These are phyloP conservation scores for Chaetomium sp. DNA, from an alignment of 2,329 filamentous ascomycete species.

Conservation along the genomic window DNA sequence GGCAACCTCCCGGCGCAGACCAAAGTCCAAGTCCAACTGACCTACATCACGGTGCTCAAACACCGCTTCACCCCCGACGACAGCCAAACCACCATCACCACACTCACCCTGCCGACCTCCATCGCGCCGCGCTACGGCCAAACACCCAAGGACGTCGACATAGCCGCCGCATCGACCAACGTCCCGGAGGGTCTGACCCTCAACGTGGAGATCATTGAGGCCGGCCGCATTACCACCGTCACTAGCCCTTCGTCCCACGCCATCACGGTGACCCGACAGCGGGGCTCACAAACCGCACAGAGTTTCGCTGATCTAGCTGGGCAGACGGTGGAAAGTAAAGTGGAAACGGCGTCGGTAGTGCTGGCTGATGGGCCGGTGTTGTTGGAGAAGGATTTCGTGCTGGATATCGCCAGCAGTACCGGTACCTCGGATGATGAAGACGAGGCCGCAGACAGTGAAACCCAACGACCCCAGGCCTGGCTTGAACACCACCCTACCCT, in stretches of 20 bases:
- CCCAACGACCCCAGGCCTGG: conserved; percentile 20
- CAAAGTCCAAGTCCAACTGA: conserved; percentile 23
- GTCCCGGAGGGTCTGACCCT: conserved; percentile 11
- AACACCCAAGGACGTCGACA: conserved; percentile 13
- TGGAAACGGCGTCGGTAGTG: conserved; percentile 8
- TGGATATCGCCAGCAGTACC: conserved; percentile 20
- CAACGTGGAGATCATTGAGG: conserved; percentile 7
- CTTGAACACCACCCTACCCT: conserved; percentile 23
- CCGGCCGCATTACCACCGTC: conserved; percentile 12
- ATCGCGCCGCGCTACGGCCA: conserved; percentile 25
- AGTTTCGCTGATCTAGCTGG: conserved; percentile 17
- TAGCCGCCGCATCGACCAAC: conserved; percentile 2
- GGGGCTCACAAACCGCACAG: conserved; percentile 2
- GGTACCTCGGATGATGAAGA: not conserved
- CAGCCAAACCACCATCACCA: conserved; percentile 17
- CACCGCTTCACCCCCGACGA: conserved; percentile 14
- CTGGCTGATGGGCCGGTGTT: conserved; percentile 5
- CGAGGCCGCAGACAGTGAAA: not conserved
- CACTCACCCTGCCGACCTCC: conserved; percentile 23
- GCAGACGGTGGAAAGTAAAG: not conserved
- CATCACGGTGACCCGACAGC: conserved; percentile 16
- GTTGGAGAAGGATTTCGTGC: conserved; percentile 24
- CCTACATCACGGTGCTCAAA: conserved; percentile 23
- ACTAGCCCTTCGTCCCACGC: conserved; percentile 19
- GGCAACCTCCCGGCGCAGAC: conserved; percentile 25